These are phyloP conservation scores for Allantophomopsis lycopodina DNA, from an alignment of 2,329 filamentous ascomycete species.

Conservation along the genomic window DNA sequence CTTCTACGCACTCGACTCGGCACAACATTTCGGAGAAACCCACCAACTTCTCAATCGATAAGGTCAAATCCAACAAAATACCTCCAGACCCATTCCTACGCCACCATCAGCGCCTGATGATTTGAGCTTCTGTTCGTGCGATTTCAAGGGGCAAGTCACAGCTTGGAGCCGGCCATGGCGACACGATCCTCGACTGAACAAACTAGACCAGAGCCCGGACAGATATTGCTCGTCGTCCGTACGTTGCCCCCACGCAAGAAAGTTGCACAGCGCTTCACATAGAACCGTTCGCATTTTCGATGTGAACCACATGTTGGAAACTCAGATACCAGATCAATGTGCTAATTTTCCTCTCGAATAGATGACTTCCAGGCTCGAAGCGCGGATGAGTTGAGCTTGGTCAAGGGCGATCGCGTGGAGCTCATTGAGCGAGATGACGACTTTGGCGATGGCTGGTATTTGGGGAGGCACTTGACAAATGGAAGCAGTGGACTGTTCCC, in stretches of 20 bases:
- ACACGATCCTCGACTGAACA: too few relatives aligned
- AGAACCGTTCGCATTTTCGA: neutral
- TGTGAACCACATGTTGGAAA: too few relatives aligned
- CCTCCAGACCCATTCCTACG: too few relatives aligned
- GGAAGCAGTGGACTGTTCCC: conserved; percentile 69
- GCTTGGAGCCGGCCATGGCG: too few relatives aligned
- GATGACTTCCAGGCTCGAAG: conserved; percentile 89
- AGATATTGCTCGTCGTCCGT: conserved; percentile 56
- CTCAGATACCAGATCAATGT: neutral
- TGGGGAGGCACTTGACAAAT: conserved; percentile 61
- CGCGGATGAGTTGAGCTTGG: conserved; percentile 80
- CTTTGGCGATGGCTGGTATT: conserved; percentile 78
- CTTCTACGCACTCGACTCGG: too few relatives aligned
- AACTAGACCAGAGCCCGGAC: conserved; percentile 40
- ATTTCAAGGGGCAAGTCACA: too few relatives aligned
- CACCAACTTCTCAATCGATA: too few relatives aligned
- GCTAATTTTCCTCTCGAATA: conserved; percentile 20
- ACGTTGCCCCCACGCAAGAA: conserved; percentile 22
- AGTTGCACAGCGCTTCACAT: neutral
- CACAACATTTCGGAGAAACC: too few relatives aligned
- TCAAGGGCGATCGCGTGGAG: conserved; percentile 74
- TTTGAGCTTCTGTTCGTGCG: too few relatives aligned
- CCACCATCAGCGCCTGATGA: too few relatives aligned
- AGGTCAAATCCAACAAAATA: too few relatives aligned
- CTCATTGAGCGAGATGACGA: conserved; percentile 77